Evolutionary conservation across 2,329 filamentous ascomycete genomes (phyloP).

Genomic region (Alternaria brassicae): DNA sequence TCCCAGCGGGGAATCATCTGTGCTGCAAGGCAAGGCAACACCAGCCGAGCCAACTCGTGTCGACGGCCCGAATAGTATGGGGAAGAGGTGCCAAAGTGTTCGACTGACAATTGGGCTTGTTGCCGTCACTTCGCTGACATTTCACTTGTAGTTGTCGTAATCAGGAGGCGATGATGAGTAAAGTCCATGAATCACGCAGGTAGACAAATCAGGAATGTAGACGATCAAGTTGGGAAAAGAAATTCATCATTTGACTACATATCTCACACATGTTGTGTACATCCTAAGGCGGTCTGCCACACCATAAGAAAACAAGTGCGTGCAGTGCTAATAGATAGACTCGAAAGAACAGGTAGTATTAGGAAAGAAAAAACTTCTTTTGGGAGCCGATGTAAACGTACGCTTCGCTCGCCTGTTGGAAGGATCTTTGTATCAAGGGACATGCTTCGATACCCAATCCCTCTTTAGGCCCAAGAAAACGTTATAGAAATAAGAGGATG

Average conservation of each 20-base stretch:
- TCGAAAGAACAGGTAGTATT: slow-evolving; percentile 21
- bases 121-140: neutral
- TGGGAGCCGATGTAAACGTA: slow-evolving; percentile 11
- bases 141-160: neutral
- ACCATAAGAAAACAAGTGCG: slow-evolving; percentile 1
- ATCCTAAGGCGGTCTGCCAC: slow-evolving; percentile 7
- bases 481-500: slow-evolving; percentile 16
- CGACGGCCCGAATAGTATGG: slow-evolving; percentile 2
- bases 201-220: neutral
- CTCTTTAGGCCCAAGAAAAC: slow-evolving; percentile 14
- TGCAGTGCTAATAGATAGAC: slow-evolving; percentile 8
- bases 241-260: slow-evolving; percentile 27
- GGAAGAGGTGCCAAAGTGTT: neutral
- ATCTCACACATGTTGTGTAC: slow-evolving; percentile 20
- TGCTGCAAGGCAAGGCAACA: neutral
- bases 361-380: slow-evolving; percentile 29
- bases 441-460: slow-evolving; percentile 20
- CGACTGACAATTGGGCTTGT: neutral
- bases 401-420: slow-evolving; percentile 2
- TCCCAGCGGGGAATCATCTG: neutral
- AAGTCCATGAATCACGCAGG: too few species aligned
- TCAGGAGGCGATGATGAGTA: neutral
- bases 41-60: neutral
- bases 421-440: slow-evolving; percentile 9
- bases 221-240: neutral